These are phyloP conservation scores for Cryptococcus hybrid DNA, from an alignment of 1,284 basidiomycete genomes.

Conservation along the genomic window DNA sequence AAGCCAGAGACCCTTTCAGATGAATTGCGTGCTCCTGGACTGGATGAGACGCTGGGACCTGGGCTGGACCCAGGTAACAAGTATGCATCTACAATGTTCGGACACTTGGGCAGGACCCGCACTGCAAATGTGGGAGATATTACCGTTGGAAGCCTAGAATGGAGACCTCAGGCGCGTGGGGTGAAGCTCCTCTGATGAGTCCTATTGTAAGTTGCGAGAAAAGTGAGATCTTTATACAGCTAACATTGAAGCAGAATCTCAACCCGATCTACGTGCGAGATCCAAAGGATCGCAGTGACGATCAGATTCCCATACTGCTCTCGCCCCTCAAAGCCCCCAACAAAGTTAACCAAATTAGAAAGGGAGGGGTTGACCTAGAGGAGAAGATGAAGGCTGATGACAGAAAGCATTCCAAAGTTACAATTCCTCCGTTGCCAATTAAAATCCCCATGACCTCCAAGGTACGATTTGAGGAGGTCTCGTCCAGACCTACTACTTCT, in stretches of 20 bases:
- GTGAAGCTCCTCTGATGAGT: not conserved
- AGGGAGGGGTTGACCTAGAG: too few relatives aligned
- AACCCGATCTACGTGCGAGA: conserved; percentile 3
- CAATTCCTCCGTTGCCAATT: too few relatives aligned
- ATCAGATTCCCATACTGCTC: conserved; percentile 1
- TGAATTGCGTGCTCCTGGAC: conserved; percentile 4
- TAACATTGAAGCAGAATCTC: conserved; percentile 3
- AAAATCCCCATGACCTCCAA: too few relatives aligned
- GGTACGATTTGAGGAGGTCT: too few relatives aligned
- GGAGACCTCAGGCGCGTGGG: not conserved
- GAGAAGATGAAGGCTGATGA: too few relatives aligned
- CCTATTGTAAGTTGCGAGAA: conserved; percentile 6
- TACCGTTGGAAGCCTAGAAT: not conserved
- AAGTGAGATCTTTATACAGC: not conserved
- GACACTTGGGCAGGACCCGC: conserved; percentile 1
- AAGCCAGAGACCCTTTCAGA: conserved; percentile 5
- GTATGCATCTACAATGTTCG: conserved; percentile 9
- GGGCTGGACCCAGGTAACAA: conserved; percentile 5
- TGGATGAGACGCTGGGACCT: conserved; percentile 3
- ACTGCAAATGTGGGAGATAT: not conserved
- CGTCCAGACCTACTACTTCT: too few relatives aligned
- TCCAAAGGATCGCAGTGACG: not conserved
- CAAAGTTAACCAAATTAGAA: not conserved
- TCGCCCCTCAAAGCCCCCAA: conserved; percentile 3
- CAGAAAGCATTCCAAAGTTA: too few relatives aligned